Base-by-base conservation (phyloP, 2,329 filamentous ascomycete species). In the Fusarium papillatum region DNA sequence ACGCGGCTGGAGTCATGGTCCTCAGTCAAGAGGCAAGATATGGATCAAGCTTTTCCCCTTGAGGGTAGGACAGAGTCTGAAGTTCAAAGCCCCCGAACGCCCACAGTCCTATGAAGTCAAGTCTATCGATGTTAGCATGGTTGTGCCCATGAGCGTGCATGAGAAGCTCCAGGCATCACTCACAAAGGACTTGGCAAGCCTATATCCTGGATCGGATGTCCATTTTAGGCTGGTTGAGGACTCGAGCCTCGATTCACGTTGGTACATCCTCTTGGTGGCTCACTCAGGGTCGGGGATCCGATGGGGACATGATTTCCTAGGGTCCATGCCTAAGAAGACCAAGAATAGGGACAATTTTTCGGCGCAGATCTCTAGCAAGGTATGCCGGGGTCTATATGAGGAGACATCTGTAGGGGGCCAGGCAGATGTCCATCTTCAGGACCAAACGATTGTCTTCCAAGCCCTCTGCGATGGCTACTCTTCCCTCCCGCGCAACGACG, bases 381-480 rank as follows among this genome's bases (percentile, higher is more conserved):
- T 92, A 5, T 86, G 87, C 50, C 82, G 81, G 59, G 84, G 85
- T 5, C 82, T 92, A 24, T 83, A 84, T 66, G 80, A 83, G 4
- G 89, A 91, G 75, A 81, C 89, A 1, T 78, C 79, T 10, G 76
- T 83, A 1, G 83, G 85, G 3, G 87, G 89, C 0, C 84, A 87
- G 3, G 87, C 90, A 9, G 91, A 93, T 73, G 85, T 89, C 74
- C 86, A 88, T 77, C 83, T 93, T 17, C 90, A 92, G 81, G 91
- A 93, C 80, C 91, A 93, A 80, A 77, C 93, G 29, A 83, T 92
- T 5, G 84, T 90, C 22, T 91, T 92, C 76, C 91, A 93, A 80
- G 88, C 89, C 6, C 82, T 93, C 13, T 88, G 89, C 2, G 84
- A 87, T 16, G 90, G 89, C 0, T 83, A 80, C 63, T 90, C 90